phyloP scores from a whole-genome alignment of 2,329 filamentous ascomycete species.

The Microsporum audouinii region DNA sequence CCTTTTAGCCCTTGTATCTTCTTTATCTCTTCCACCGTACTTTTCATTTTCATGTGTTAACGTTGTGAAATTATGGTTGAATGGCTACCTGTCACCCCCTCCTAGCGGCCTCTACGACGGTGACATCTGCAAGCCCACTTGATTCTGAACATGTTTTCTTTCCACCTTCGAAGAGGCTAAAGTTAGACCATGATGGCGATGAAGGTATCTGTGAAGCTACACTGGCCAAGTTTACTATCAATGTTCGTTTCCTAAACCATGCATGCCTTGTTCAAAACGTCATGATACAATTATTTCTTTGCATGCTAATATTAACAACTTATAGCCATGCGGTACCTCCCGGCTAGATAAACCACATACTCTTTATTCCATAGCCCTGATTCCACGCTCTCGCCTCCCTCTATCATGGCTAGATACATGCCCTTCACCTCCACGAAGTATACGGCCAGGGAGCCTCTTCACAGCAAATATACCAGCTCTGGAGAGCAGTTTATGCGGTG shows the following conservation, averaged over 20 bases:
- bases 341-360: conserved; percentile 26
- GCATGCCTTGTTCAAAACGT: not conserved
- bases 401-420: conserved; percentile 31
- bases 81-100: not conserved
- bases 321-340: conserved; percentile 27
- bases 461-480: conserved; percentile 27
- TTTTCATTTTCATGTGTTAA: not conserved
- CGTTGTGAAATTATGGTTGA: not conserved
- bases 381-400: conserved; percentile 29
- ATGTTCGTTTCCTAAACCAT: not conserved
- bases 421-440: conserved; percentile 17
- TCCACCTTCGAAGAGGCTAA: not conserved
- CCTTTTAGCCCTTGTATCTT: not conserved
- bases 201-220: not conserved
- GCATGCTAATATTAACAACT: not conserved
- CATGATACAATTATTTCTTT: not conserved
- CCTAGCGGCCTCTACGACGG: not conserved
- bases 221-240: not conserved
- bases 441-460: conserved; percentile 29
- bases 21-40: not conserved
- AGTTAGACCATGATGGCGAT: not conserved
- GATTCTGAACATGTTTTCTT: not conserved
- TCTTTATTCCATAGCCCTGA: conserved; percentile 26
- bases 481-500: conserved; percentile 21
- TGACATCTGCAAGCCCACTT: not conserved